A percentile compares a stretch with the other conserved stretches of the same genome.
Conservation (phyloP, 73 alveolate genomes). For the Uronychia setigera region DNA sequence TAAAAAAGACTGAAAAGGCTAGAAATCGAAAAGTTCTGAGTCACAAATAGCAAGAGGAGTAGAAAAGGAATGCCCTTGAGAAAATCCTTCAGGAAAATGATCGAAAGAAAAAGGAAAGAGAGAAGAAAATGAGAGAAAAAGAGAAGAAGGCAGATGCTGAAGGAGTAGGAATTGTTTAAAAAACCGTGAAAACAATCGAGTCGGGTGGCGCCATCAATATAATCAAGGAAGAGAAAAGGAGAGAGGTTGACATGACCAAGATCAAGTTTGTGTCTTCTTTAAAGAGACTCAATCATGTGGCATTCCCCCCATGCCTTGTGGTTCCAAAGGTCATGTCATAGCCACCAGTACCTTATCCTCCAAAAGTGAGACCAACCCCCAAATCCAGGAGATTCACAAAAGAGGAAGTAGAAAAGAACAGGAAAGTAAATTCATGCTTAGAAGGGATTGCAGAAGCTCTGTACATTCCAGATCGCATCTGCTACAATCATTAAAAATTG, state of each 20-base stretch:
- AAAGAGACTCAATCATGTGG: neutral
- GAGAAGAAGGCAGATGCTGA: neutral
- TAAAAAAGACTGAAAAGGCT: neutral
- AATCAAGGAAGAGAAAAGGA: neutral
- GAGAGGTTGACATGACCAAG: neutral
- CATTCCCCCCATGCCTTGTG: neutral
- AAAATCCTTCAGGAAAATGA: neutral
- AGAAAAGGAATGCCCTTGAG: constrained; percentile 3
- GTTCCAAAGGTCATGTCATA: neutral
- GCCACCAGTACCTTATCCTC: neutral
- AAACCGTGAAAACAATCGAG: too few species aligned
- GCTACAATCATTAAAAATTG: too few species aligned
- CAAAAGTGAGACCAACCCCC: neutral
- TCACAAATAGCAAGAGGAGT: neutral
- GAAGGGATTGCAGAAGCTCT: neutral
- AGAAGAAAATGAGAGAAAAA: neutral
- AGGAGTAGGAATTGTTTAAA: too few species aligned
- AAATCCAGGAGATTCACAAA: neutral
- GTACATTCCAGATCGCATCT: neutral
- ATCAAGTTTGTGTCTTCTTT: neutral
- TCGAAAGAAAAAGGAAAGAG: neutral
- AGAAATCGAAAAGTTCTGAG: neutral
- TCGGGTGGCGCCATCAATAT: too few species aligned
- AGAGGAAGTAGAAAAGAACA: neutral
- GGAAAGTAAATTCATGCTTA: neutral